Percentiles rank a stretch among this genome's conserved stretches.
Evolutionary conservation across 176 grass and related monocot species (phyloP).

Genomic region (Aegilops tauschii): DNA sequence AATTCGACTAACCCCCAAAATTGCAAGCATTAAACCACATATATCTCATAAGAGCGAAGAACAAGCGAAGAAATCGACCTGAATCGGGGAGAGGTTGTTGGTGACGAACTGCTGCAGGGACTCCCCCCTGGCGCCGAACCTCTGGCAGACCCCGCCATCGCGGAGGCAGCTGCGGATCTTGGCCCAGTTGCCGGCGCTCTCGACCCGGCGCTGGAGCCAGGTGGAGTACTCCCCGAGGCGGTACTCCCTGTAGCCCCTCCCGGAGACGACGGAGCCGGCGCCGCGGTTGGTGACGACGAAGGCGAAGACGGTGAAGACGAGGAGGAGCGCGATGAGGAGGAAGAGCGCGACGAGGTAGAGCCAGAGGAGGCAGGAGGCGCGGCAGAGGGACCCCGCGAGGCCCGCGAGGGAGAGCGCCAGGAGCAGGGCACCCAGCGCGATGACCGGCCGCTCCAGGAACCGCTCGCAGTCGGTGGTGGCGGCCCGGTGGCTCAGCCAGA

Average conservation of each 20-base stretch:
- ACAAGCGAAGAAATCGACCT: constrained; percentile 28
- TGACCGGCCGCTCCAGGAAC: constrained; percentile 62
- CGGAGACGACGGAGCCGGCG: constrained; percentile 55
- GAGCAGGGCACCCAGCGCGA: constrained; percentile 65
- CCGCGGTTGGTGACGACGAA: constrained; percentile 86
- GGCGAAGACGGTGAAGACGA: constrained; percentile 76
- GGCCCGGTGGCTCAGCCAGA: constrained; percentile 72
- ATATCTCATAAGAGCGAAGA: background rate
- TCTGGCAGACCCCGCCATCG: constrained; percentile 67
- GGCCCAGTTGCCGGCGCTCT: constrained; percentile 54
- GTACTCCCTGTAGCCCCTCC: constrained; percentile 77
- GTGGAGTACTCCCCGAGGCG: constrained; percentile 80
- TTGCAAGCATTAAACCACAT: background rate
- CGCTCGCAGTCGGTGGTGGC: constrained; percentile 81
- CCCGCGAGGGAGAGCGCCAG: constrained; percentile 64
- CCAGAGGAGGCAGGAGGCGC: constrained; percentile 78
- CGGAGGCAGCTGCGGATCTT: constrained; percentile 84
- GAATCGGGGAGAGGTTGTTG: constrained; percentile 67
- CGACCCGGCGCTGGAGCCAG: constrained; percentile 84
- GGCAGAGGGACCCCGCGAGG: constrained; percentile 62
- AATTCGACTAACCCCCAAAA: background rate
- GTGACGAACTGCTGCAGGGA: constrained; percentile 57
- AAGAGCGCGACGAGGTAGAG: constrained; percentile 89
- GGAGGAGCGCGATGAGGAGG: constrained; percentile 68
- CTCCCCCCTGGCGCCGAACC: constrained; percentile 39